phyloP scores from a whole-genome alignment of 1,284 basidiomycete species.

The Pseudozyma pruni region DNA sequence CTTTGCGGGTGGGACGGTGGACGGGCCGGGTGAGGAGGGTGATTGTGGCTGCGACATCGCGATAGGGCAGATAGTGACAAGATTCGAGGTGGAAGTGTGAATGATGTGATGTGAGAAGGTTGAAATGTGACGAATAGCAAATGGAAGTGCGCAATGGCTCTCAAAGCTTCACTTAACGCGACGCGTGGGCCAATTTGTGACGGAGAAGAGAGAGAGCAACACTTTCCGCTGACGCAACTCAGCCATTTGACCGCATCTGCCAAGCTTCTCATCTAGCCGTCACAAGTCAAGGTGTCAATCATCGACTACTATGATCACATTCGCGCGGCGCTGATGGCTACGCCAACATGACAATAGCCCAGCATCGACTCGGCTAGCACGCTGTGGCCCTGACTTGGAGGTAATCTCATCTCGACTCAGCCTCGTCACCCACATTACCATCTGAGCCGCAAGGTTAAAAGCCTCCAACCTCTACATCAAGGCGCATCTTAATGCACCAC shows the following conservation, averaged over 20 bases:
- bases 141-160: background rate
- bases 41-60: slow-evolving; percentile 18
- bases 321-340: background rate
- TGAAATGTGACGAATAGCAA: background rate
- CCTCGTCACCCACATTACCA: slow-evolving; percentile 2
- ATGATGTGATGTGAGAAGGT: background rate
- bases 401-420: slow-evolving; percentile 9
- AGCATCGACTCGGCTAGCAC: background rate
- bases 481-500: no score
- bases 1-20: slow-evolving; percentile 6
- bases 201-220: slow-evolving; percentile 19
- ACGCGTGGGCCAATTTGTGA: slow-evolving; percentile 15
- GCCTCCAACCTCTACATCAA: no score
- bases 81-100: background rate
- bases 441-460: background rate
- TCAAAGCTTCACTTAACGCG: slow-evolving; percentile 25
- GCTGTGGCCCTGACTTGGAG: background rate
- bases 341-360: slow-evolving; percentile 5
- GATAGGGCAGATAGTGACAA: background rate
- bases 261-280: background rate
- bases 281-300: background rate
- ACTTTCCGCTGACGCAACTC: slow-evolving; percentile 12
- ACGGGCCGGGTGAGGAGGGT: slow-evolving; percentile 12
- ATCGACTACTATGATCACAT: slow-evolving; percentile 1
- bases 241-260: slow-evolving; percentile 4